Conservation (phyloP, 257 asterid species). For the Scutellaria galericulata region DNA sequence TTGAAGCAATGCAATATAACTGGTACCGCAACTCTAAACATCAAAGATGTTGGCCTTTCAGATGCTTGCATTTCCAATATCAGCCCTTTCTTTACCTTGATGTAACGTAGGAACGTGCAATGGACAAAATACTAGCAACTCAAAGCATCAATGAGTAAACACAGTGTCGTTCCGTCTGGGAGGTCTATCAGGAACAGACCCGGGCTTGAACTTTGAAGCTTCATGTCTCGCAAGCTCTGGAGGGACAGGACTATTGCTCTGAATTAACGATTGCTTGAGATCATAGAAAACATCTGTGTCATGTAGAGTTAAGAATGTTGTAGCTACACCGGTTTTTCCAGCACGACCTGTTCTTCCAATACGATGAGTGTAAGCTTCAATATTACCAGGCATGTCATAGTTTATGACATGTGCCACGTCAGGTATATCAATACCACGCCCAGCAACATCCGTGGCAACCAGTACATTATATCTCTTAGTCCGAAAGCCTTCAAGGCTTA, state of each 20-base stretch:
- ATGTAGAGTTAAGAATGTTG: conserved; percentile 65
- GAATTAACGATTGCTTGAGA: conserved; percentile 66
- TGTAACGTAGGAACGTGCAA: too few species aligned
- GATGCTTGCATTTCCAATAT: conserved; percentile 26
- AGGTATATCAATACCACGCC: conserved; percentile 72
- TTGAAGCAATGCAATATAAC: conserved; percentile 17
- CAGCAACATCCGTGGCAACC: conserved; percentile 72
- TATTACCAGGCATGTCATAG: conserved; percentile 61
- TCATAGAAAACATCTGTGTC: conserved; percentile 67
- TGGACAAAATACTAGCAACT: not conserved
- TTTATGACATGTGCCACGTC: conserved; percentile 72
- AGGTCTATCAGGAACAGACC: conserved; percentile 53
- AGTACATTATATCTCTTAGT: conserved; percentile 59
- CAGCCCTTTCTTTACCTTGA: not conserved
- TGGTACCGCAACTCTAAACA: conserved; percentile 4
- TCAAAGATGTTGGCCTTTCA: not conserved
- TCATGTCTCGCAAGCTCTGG: conserved; percentile 59
- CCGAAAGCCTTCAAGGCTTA: conserved; percentile 66
- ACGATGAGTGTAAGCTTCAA: conserved; percentile 69
- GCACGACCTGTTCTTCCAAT: conserved; percentile 76
- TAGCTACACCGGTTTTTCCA: conserved; percentile 69
- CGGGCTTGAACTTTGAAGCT: conserved; percentile 58
- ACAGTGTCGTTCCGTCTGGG: conserved; percentile 55
- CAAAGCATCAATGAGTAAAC: conserved; percentile 42
- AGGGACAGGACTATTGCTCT: conserved; percentile 60